phyloP scores from a whole-genome alignment of 306 rosid species.

The Ammopiptanthus mongolicus region DNA sequence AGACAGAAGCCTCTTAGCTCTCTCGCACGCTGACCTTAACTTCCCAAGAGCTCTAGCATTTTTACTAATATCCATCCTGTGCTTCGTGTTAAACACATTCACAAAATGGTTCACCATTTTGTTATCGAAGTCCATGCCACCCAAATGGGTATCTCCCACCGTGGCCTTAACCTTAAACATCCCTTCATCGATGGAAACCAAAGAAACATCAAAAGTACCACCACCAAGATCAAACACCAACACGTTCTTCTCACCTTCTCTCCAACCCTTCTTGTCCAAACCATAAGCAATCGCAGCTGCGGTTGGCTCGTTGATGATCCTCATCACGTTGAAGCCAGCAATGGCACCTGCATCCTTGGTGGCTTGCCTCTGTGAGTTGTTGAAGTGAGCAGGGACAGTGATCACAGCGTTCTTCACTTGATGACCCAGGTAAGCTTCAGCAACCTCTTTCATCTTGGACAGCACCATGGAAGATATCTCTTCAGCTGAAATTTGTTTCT shows the following conservation, averaged over 20 bases:
- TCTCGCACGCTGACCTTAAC: constrained; percentile 34
- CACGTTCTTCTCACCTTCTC: constrained; percentile 33
- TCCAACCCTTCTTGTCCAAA: constrained; percentile 28
- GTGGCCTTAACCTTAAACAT: constrained; percentile 40
- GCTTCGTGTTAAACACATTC: constrained; percentile 9
- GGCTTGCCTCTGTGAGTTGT: constrained; percentile 39
- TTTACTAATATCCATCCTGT: constrained; percentile 23
- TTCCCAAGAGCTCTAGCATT: constrained; percentile 25
- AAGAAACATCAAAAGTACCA: constrained; percentile 40
- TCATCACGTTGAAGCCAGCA: constrained; percentile 32
- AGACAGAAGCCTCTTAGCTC: constrained; percentile 39
- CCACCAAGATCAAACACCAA: constrained; percentile 47
- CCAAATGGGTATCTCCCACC: constrained; percentile 31
- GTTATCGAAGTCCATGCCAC: constrained; percentile 37
- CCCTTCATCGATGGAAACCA: constrained; percentile 35
- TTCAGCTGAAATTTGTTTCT: constrained; percentile 23
- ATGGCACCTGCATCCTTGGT: constrained; percentile 40
- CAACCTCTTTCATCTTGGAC: constrained; percentile 32
- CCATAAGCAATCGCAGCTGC: constrained; percentile 49
- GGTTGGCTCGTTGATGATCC: constrained; percentile 42
- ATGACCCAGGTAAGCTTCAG: constrained; percentile 23
- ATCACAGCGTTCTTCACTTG: constrained; percentile 24
- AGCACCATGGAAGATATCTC: constrained; percentile 42
- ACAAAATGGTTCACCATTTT: constrained; percentile 26
- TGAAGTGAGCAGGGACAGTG: constrained; percentile 46